phyloP scores from a whole-genome alignment of 176 grass and related monocot genomes.

The Aegilops longissima region DNA sequence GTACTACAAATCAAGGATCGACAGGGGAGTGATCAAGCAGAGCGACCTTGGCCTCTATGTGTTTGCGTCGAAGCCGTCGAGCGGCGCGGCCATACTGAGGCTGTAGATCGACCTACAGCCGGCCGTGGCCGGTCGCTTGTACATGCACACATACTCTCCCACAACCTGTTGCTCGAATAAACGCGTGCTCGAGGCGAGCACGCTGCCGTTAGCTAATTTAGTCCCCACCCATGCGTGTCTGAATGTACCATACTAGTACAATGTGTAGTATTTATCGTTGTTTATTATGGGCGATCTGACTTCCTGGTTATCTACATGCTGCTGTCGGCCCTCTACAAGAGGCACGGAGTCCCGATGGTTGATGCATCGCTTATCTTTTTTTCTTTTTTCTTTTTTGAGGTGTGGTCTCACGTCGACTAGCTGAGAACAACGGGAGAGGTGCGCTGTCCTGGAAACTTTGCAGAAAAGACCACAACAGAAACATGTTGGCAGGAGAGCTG shows the following conservation, averaged over 20 bases:
- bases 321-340: not conserved
- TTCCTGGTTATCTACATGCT: not conserved
- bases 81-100: constrained; percentile 83
- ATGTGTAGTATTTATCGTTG: not conserved
- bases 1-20: constrained; percentile 80
- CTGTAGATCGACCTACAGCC: constrained; percentile 21
- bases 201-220: not conserved
- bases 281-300: not conserved
- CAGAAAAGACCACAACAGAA: no score
- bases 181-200: not conserved
- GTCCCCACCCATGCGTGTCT: not conserved
- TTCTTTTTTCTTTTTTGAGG: not conserved
- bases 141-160: not conserved
- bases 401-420: no score
- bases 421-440: no score
- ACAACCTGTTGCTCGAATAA: not conserved
- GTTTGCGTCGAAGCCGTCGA: constrained; percentile 96
- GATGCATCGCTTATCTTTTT: not conserved
- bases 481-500: no score
- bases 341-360: not conserved
- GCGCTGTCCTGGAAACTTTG: no score
- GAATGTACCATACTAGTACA: not conserved
- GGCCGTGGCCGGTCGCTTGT: not conserved
- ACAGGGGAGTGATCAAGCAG: constrained; percentile 67
- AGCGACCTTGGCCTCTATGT: constrained; percentile 69